Evolutionary conservation across 116 monocot genomes (phyloP).

Genomic region (Phalaenopsis hybrid): DNA sequence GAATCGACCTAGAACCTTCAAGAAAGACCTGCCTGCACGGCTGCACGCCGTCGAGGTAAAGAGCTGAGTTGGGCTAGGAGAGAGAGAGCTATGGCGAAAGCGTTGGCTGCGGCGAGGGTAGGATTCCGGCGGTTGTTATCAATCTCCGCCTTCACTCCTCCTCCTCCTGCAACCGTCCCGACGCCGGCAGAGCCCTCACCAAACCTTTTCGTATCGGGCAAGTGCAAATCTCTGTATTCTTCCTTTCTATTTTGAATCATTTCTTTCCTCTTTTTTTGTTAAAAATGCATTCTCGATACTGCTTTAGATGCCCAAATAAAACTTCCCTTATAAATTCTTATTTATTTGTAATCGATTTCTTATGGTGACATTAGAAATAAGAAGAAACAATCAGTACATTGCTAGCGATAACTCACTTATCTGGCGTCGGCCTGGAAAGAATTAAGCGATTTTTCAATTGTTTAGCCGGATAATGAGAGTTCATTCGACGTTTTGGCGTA

Average conservation of each 20-base stretch:
- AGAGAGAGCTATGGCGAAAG: constrained; percentile 2
- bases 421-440: too few relatives aligned
- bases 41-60: background rate
- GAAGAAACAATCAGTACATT: too few relatives aligned
- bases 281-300: background rate
- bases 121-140: constrained; percentile 40
- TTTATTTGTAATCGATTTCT: background rate
- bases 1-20: too few relatives aligned
- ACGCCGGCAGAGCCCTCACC: constrained; percentile 32
- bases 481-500: too few relatives aligned
- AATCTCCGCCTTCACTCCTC: constrained; percentile 19
- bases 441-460: too few relatives aligned
- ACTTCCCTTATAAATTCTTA: background rate
- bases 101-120: constrained; percentile 19
- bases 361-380: too few relatives aligned
- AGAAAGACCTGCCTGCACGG: background rate
- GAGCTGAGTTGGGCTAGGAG: background rate
- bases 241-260: background rate
- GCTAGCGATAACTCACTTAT: too few relatives aligned
- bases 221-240: background rate
- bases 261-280: background rate
- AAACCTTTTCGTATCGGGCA: constrained; percentile 51
- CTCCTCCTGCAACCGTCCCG: constrained; percentile 14
- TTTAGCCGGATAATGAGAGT: too few relatives aligned
- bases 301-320: background rate